Evolutionary conservation across 148 eudicot genomes (phyloP), one percentile per base, ranked within the genome.

Genomic region (Fagopyrum homotropicum): DNA sequence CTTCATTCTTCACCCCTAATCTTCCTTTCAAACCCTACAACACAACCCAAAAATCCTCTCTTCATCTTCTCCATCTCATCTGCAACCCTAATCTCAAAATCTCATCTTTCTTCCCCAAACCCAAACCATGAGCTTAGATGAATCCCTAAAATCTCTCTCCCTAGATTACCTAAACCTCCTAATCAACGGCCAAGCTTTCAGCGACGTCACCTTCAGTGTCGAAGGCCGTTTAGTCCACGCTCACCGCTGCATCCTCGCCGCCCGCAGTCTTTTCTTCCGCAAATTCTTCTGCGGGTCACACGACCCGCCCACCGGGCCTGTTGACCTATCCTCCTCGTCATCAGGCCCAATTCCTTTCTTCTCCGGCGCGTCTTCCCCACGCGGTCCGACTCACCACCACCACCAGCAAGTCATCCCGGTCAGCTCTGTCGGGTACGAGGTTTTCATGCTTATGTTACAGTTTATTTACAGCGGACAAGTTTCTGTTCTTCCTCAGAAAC

Each of bases 211-310:
- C 16, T 94, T 94, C 82, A 90, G 85, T 77, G 97, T 94, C 0
- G 98, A 94, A 76, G 98, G 98, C 9, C 89, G 97, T 44, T n/a
- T 94, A 7, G 97, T 94, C 70, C 98, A 90, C 77, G 98, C 96
- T 48, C 98, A 94, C 83, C 73, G 88, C 8, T 92, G 98, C 85
- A 94, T 94, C 80, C 61, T 94, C 8, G 98, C 98, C 0, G 98
- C 98, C 45, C 85, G 98, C 45, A 94, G 98, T 72, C 77, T 92
- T 2, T 90, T 94, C 83, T 94, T 94, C 83, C 57, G 98, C 68
- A 94, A 90, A 43, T 94, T 90, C 93, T 94, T 94, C 74, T 92
- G 90, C 30, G 93, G 91, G 40, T 35, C 40, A 35, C 40, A 0
- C 54, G 22, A 45, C 82, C 95, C 9, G 96, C 84, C 11, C 10